Percentiles rank a stretch among this genome's conserved stretches.
These are phyloP conservation scores for Oenanthe javanica DNA, from an alignment of 140 eudicot genomes.

Conservation along the genomic window DNA sequence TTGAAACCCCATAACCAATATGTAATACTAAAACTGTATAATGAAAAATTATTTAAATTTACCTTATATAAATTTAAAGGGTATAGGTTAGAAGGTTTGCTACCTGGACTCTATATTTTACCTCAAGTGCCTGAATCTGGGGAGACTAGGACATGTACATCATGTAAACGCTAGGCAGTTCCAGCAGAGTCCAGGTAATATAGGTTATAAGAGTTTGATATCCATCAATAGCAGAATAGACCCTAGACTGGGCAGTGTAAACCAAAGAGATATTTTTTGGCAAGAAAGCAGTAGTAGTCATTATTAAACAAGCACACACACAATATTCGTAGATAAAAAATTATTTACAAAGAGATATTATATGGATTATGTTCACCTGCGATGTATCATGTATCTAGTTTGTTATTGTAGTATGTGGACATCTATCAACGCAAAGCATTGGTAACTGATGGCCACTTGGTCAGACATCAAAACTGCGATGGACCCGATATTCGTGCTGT, in stretches of 20 bases:
- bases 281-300: background rate
- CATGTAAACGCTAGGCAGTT: background rate
- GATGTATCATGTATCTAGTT: background rate
- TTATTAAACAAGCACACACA: background rate
- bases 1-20: background rate
- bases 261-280: background rate
- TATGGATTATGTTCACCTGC: no score
- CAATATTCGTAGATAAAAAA: background rate
- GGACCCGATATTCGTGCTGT: background rate
- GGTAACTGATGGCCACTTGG: background rate
- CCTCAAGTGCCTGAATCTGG: background rate
- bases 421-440: background rate
- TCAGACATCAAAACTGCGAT: background rate
- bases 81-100: background rate
- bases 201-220: background rate
- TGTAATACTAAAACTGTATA: background rate
- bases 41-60: background rate
- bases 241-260: background rate
- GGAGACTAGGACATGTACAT: background rate
- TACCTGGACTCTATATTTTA: background rate
- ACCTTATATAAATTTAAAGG: background rate
- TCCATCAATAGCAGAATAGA: background rate
- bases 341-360: background rate
- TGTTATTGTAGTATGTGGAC: background rate
- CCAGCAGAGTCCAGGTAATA: background rate